These are phyloP conservation scores for Chlorella sorokiniana DNA, from an alignment of 139 green algal species.

Conservation along the genomic window DNA sequence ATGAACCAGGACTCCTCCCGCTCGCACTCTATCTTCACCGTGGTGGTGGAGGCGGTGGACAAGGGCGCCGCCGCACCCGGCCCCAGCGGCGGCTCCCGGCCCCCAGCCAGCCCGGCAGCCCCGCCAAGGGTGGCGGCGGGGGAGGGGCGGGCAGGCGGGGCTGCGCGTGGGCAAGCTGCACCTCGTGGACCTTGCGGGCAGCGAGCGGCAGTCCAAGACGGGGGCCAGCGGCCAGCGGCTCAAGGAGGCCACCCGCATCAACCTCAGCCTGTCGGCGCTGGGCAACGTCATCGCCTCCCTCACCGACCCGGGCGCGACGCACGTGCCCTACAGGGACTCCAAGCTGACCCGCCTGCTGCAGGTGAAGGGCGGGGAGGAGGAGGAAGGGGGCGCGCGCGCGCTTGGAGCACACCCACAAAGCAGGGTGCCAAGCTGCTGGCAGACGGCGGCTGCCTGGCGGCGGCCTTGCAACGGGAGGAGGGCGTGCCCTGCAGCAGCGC, in stretches of 20 bases:
- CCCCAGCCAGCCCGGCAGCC: neutral
- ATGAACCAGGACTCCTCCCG: conserved; percentile 92
- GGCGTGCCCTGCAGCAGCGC: too few species aligned
- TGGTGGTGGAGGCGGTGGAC: conserved; percentile 89
- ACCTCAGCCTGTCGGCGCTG: conserved; percentile 92
- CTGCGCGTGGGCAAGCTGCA: conserved; percentile 84
- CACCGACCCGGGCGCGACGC: conserved; percentile 81
- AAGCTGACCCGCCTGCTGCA: conserved; percentile 89
- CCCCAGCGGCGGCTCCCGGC: neutral
- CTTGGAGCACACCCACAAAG: too few species aligned
- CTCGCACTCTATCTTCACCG: conserved; percentile 98
- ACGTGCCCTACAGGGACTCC: conserved; percentile 89
- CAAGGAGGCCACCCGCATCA: conserved; percentile 93
- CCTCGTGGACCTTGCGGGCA: conserved; percentile 92
- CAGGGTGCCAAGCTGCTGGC: too few species aligned
- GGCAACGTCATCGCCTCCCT: conserved; percentile 91
- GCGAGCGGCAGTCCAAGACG: conserved; percentile 81
- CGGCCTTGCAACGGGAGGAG: too few species aligned
- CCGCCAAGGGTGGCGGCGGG: neutral
- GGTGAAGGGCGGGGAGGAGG: neutral
- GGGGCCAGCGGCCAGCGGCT: conserved; percentile 65
- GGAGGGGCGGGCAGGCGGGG: conserved; percentile 53
- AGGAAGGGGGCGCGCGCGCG: too few species aligned
- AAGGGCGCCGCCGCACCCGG: conserved; percentile 17
- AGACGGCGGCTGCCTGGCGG: too few species aligned